These are phyloP conservation scores for Cornus kousa DNA, from an alignment of 148 eudicot species.

Conservation along the genomic window DNA sequence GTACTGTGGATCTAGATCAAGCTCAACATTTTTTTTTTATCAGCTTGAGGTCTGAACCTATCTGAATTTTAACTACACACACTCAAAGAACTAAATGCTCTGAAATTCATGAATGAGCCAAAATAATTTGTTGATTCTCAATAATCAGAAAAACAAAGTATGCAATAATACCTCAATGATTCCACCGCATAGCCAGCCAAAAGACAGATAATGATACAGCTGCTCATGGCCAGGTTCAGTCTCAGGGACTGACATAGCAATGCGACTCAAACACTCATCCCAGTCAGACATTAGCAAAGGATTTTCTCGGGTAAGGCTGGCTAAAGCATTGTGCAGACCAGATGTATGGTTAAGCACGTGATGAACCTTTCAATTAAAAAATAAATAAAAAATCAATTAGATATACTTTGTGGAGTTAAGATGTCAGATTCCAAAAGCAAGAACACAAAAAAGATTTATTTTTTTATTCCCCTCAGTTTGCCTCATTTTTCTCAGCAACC, in stretches of 20 bases:
- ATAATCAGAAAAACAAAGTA: not conserved
- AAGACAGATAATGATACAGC: conserved; percentile 87
- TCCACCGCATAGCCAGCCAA: conserved; percentile 97
- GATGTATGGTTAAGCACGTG: conserved; percentile 96
- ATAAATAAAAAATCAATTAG: not conserved
- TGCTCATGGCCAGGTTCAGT: conserved; percentile 83
- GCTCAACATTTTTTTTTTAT: not conserved
- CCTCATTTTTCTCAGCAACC: not conserved
- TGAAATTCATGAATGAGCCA: conserved; percentile 1
- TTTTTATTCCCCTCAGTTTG: not conserved
- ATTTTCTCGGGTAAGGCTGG: conserved; percentile 54
- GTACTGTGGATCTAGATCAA: not conserved
- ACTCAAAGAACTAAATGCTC: not conserved
- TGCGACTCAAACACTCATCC: conserved; percentile 72
- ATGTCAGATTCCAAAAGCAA: not conserved
- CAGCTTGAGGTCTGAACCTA: not conserved
- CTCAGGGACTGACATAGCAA: conserved; percentile 63
- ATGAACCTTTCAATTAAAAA: conserved; percentile 58
- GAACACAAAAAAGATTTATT: not conserved
- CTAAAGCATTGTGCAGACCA: conserved; percentile 91
- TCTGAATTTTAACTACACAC: not conserved
- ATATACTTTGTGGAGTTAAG: not conserved
- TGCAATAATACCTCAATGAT: conserved; percentile 66
- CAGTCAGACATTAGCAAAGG: conserved; percentile 75
- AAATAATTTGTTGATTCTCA: not conserved